phyloP scores from a whole-genome alignment of 2,329 filamentous ascomycete genomes.

The Parastagonospora nodorum region DNA sequence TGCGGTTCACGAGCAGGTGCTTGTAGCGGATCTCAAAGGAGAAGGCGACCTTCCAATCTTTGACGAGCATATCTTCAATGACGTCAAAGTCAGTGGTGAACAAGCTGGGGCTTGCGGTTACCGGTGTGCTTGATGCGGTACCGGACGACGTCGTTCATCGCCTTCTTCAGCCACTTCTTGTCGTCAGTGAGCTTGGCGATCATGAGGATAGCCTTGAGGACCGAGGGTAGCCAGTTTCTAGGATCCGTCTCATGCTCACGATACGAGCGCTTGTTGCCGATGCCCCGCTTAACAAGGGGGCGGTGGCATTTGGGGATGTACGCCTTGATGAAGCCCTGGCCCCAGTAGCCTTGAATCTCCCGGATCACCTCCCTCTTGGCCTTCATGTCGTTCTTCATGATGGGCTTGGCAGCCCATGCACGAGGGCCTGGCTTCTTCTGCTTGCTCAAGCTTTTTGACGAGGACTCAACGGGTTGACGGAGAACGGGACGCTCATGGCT shows the following conservation, averaged over 20 bases:
- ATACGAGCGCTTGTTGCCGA: slow-evolving; percentile 19
- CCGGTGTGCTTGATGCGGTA: slow-evolving; percentile 39
- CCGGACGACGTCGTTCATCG: slow-evolving; percentile 33
- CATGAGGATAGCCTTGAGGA: slow-evolving; percentile 34
- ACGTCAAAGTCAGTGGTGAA: slow-evolving; percentile 41
- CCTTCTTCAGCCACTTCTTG: slow-evolving; percentile 27
- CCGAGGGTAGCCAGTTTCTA: slow-evolving; percentile 34
- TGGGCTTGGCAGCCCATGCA: slow-evolving; percentile 18
- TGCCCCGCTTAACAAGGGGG: slow-evolving; percentile 28
- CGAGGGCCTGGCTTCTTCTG: slow-evolving; percentile 24
- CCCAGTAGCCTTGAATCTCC: slow-evolving; percentile 36
- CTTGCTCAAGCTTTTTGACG: slow-evolving; percentile 4
- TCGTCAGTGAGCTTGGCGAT: slow-evolving; percentile 29
- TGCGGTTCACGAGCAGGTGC: slow-evolving; percentile 31
- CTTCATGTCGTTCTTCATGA: slow-evolving; percentile 32
- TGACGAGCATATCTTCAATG: slow-evolving; percentile 38
- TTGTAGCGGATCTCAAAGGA: slow-evolving; percentile 39
- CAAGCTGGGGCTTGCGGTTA: slow-evolving; percentile 39
- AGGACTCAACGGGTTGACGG: slow-evolving; percentile 3
- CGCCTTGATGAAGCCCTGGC: slow-evolving; percentile 29
- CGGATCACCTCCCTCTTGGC: slow-evolving; percentile 30
- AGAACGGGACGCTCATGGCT: not conserved
- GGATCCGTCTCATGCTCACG: slow-evolving; percentile 32
- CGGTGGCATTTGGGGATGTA: slow-evolving; percentile 39
- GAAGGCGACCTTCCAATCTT: slow-evolving; percentile 26